Base-by-base conservation (phyloP, 441 rosid genomes). In the Adansonia madagascariensis region DNA sequence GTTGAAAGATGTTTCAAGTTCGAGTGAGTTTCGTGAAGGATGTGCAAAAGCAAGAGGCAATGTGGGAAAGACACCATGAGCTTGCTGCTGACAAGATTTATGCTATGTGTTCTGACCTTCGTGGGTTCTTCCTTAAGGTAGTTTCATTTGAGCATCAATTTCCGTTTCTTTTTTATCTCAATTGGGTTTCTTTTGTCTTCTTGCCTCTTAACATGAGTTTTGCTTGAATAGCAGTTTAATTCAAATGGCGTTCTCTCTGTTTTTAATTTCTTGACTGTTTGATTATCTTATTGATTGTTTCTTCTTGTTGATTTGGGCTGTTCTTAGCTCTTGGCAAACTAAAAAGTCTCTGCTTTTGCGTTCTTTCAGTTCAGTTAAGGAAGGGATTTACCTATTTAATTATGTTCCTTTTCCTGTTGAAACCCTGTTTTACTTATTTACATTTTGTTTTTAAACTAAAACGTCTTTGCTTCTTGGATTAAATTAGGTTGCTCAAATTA, bases 81-180 rank as follows among this genome's bases (percentile, higher is more conserved):
- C 80, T 83, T 61, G 97, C 99, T 60, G 97, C 99, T 79, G 90
- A 89, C 44, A 95, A 95, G 86, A 88, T 95, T 56, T 89, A 93
- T 86, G 85, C 85, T 20, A 88, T 95, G 98, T 93, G 99, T 64
- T 80, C 83, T 85, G 95, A 93, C 80, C 98, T 95, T 78, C 97
- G 99, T 47, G 99, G 98, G 27, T 95, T 95, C 83, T 93, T 95
- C 78, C 98, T 93, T 71, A 95, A 95, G 97, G 98, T 95, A 76
- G 46, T 71, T 61, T 3, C 10, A 20, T 62, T 31, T 24, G 6
- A 0, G 44, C 46, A 18, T 60, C 31, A 65, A 0, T 62, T 8
- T 11, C 4, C 43, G 14, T 73, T 60, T 18, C 74, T 8, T 52
- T 64, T 76, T 68, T 22, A 41, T 46, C 24, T 39, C 3, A n/a